These are phyloP conservation scores for Exophiala alcalophila DNA, from an alignment of 2,329 filamentous ascomycete genomes.

Conservation along the genomic window DNA sequence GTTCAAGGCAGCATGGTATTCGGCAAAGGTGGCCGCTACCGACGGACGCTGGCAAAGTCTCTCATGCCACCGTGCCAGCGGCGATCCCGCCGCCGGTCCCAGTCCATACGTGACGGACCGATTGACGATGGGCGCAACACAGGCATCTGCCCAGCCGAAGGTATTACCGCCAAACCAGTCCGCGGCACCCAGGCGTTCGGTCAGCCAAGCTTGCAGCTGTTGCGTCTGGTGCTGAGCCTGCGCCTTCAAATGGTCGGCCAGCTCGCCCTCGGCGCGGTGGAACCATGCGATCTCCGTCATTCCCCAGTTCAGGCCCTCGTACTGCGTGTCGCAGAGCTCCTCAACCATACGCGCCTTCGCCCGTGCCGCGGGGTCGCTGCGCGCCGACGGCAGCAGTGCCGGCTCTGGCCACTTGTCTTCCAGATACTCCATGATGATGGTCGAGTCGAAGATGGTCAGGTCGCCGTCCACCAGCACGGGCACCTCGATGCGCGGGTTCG, in stretches of 20 bases:
- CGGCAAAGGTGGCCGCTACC: slow-evolving; percentile 10
- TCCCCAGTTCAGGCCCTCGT: slow-evolving; percentile 17
- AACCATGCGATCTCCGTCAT: slow-evolving; percentile 9
- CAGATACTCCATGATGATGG: slow-evolving; percentile 19
- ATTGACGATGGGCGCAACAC: slow-evolving; percentile 15
- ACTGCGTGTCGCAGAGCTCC: slow-evolving; percentile 14
- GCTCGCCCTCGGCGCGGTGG: slow-evolving; percentile 10
- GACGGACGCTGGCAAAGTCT: slow-evolving; percentile 1
- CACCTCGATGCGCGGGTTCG: slow-evolving; percentile 11
- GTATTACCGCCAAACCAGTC: slow-evolving; percentile 11
- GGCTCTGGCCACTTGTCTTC: slow-evolving; percentile 15
- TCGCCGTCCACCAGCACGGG: slow-evolving; percentile 12
- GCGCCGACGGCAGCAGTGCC: background rate
- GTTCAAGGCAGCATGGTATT: slow-evolving; percentile 5
- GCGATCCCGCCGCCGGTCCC: slow-evolving; percentile 1
- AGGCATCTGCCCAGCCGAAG: slow-evolving; percentile 17
- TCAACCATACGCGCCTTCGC: slow-evolving; percentile 19
- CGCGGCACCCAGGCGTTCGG: slow-evolving; percentile 3
- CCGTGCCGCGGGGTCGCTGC: slow-evolving; percentile 5
- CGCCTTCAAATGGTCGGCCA: slow-evolving; percentile 1
- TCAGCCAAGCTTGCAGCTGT: slow-evolving; percentile 8
- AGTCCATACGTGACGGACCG: slow-evolving; percentile 7
- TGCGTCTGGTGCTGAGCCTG: slow-evolving; percentile 7
- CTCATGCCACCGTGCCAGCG: slow-evolving; percentile 5
- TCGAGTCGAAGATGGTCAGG: slow-evolving; percentile 15